Evolutionary conservation across 371 early-diverging fungal genomes (phyloP), one percentile per base, ranked within the genome.

Genomic region (Circinella minor): DNA sequence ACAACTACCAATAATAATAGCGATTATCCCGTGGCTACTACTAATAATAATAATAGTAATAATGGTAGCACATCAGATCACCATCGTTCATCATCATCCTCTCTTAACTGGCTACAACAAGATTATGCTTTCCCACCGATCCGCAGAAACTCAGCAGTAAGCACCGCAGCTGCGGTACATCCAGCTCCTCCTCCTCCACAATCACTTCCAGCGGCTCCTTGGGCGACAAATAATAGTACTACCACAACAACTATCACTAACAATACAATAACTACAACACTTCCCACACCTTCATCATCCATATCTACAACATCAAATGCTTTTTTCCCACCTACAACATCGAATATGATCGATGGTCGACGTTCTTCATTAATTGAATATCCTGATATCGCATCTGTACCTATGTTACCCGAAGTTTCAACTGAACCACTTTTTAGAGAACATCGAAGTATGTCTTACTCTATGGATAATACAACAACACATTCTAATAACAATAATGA

Each of bases 381-480:
- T 55, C 75, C 75, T 15, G 78, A 77, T 68, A 78, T 78, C 57
- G 78, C 75, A 6, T 75, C 81, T 8, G 74, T 75, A 7, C 78
- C 82, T 39, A 80, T 78, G 78, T 36, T 81, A 39, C 78, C 82
- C 11, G 80, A 77, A 57, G 76, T 78, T 18, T 80, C 80, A 0
- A 70, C 70, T 20, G 77, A 77, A 62, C 79, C 81, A 7, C 66
- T 72, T 36, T 79, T 69, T 49, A 68, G 81, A 18, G 75, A 80
- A 55, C 75, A 83, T 34, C 62, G 84, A 36, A 81, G 81, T 37
- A 74, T 80, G 76, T 83, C 81, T 3, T 83, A 72, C 55, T 79
- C 83, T 14, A 71, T 77, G 20, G 78, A 74, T 20, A 64, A 67
- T 39, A 54, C 69, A 34, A 71, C 71, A 48, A 54, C 49, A 54